phyloP scores from a whole-genome alignment of 2,329 filamentous ascomycete genomes.

The Rhexocercosporidium sp. region DNA sequence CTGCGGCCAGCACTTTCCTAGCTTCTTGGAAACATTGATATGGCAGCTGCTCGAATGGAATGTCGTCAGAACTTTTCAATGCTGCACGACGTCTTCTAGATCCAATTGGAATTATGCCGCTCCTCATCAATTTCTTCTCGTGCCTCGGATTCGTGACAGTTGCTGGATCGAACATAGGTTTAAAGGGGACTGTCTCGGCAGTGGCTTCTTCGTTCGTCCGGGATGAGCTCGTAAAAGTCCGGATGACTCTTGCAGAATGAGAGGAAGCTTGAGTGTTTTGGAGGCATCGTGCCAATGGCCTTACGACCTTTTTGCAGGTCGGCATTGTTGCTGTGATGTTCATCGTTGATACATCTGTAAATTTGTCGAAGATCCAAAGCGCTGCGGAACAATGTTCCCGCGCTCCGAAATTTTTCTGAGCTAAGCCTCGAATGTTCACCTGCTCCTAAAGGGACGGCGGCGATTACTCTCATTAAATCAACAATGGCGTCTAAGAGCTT shows the following conservation, averaged over 20 bases:
- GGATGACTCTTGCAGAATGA: conserved; percentile 34
- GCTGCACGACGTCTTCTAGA: conserved; percentile 83
- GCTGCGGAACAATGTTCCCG: conserved; percentile 29
- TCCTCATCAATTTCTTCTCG: conserved; percentile 71
- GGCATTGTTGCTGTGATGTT: conserved; percentile 53
- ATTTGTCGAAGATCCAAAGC: conserved; percentile 32
- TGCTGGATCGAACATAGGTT: conserved; percentile 64
- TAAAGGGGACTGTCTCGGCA: conserved; percentile 44
- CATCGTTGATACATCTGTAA: conserved; percentile 30
- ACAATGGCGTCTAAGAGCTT: conserved; percentile 43
- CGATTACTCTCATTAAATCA: conserved; percentile 20
- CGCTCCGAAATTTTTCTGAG: conserved; percentile 30
- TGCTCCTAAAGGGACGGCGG: conserved; percentile 24
- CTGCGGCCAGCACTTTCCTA: conserved; percentile 77
- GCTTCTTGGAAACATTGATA: conserved; percentile 99
- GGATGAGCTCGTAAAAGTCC: conserved; percentile 43
- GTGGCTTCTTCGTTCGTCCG: conserved; percentile 43
- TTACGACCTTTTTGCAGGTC: conserved; percentile 61
- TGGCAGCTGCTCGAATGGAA: conserved; percentile 88
- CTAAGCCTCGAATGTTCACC: conserved; percentile 26
- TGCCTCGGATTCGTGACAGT: conserved; percentile 68
- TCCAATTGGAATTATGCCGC: conserved; percentile 75
- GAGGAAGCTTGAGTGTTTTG: conserved; percentile 45
- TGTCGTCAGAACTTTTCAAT: conserved; percentile 66
- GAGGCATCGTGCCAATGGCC: conserved; percentile 61